Evolutionary conservation across 2,329 filamentous ascomycete genomes (phyloP).

Genomic region (Didymella pinodella): DNA sequence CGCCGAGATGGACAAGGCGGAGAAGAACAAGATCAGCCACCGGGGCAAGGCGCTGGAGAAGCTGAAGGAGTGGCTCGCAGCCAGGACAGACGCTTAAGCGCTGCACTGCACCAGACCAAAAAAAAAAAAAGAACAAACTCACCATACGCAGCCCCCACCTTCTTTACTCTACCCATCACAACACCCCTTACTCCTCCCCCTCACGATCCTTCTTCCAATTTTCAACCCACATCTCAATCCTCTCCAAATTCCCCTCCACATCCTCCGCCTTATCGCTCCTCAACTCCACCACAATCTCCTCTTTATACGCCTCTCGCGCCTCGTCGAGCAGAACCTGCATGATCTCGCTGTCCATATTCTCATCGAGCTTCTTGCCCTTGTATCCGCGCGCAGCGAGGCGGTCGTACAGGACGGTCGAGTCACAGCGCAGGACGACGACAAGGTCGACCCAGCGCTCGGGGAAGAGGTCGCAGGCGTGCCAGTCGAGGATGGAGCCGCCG

Average conservation of each 20-base stretch:
- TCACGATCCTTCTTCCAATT: slow-evolving; percentile 78
- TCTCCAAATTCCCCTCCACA: slow-evolving; percentile 86
- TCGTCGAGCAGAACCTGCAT: slow-evolving; percentile 95
- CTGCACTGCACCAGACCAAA: not conserved
- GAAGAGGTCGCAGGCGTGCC: slow-evolving; percentile 97
- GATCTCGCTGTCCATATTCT: slow-evolving; percentile 96
- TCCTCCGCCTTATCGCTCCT: slow-evolving; percentile 84
- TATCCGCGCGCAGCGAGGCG: slow-evolving; percentile 81
- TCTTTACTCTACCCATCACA: not conserved
- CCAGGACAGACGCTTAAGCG: slow-evolving; percentile 44
- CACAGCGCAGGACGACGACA: slow-evolving; percentile 86
- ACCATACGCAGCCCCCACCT: slow-evolving; percentile 11
- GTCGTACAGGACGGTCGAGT: slow-evolving; percentile 84
- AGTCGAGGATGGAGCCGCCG: slow-evolving; percentile 92
- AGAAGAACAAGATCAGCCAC: slow-evolving; percentile 94
- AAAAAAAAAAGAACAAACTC: slow-evolving; percentile 11
- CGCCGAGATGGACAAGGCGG: slow-evolving; percentile 89
- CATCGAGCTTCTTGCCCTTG: slow-evolving; percentile 85
- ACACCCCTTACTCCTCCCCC: slow-evolving; percentile 29
- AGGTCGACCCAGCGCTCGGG: slow-evolving; percentile 94
- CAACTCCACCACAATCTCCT: slow-evolving; percentile 88
- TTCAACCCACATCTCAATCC: slow-evolving; percentile 81
- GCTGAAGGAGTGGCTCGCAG: slow-evolving; percentile 78
- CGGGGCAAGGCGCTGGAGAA: slow-evolving; percentile 86
- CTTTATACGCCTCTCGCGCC: slow-evolving; percentile 83